phyloP scores from a whole-genome alignment of 257 asterid genomes.

The Plantago elongata region DNA sequence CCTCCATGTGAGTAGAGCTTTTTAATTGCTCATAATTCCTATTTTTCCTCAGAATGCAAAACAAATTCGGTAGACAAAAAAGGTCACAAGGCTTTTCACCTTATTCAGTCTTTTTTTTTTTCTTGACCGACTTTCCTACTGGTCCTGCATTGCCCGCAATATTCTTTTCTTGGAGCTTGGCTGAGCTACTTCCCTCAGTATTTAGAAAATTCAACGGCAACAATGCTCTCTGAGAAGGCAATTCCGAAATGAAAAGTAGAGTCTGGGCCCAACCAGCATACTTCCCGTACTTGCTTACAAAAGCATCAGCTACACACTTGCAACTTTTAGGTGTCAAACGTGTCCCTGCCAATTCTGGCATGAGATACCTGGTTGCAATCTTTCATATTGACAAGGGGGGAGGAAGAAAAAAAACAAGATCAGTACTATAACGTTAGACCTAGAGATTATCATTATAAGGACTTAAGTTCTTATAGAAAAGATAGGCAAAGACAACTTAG shows the following conservation, averaged over 20 bases:
- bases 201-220: slow-evolving; percentile 39
- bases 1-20: not conserved
- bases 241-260: slow-evolving; percentile 83
- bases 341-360: slow-evolving; percentile 89
- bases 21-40: not conserved
- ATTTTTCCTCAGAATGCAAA: not conserved
- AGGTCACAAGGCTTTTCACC: slow-evolving; percentile 10
- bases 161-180: slow-evolving; percentile 23
- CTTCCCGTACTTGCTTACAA: slow-evolving; percentile 79
- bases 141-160: slow-evolving; percentile 14
- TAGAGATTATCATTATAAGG: no score
- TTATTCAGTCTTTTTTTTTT: slow-evolving; percentile 20
- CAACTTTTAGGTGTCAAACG: slow-evolving; percentile 53
- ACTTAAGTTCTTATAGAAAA: no score
- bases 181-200: slow-evolving; percentile 23
- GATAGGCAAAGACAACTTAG: no score
- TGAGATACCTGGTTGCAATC: slow-evolving; percentile 86
- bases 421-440: not conserved
- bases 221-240: slow-evolving; percentile 86
- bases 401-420: slow-evolving; percentile 9
- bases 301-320: slow-evolving; percentile 75
- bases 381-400: slow-evolving; percentile 20
- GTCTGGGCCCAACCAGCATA: slow-evolving; percentile 99
- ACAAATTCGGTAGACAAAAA: not conserved
- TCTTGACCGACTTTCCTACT: slow-evolving; percentile 1